Evolutionary conservation across 1,284 basidiomycete species (phyloP).

Genomic region (Meira miltonrushii): DNA sequence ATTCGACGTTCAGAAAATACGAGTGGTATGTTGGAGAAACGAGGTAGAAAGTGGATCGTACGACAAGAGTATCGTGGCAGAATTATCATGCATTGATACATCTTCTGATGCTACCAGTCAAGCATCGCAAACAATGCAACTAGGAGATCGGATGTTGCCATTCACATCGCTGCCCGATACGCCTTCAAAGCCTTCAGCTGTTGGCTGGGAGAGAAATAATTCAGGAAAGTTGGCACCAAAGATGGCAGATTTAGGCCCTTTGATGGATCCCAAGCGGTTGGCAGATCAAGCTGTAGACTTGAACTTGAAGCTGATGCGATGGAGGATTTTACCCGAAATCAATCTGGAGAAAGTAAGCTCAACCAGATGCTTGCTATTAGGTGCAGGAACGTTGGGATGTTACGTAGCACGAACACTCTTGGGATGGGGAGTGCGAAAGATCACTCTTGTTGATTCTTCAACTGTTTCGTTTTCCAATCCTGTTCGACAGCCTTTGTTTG

Average conservation of each 20-base stretch:
- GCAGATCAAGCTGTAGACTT: slow-evolving; percentile 94
- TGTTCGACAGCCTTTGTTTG: slow-evolving; percentile 90
- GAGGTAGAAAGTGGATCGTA: slow-evolving; percentile 8
- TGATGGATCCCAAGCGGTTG: slow-evolving; percentile 87
- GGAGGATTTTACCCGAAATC: slow-evolving; percentile 85
- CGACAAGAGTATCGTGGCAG: slow-evolving; percentile 4
- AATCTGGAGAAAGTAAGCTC: slow-evolving; percentile 78
- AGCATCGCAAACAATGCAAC: not conserved
- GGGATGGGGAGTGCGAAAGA: slow-evolving; percentile 82
- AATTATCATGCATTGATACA: not conserved
- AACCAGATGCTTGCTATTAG: slow-evolving; percentile 78
- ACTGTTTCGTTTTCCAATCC: slow-evolving; percentile 94
- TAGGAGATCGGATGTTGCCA: slow-evolving; percentile 10
- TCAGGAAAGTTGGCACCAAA: slow-evolving; percentile 78
- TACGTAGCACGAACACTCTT: slow-evolving; percentile 86
- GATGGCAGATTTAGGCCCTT: slow-evolving; percentile 83
- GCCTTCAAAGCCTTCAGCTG: slow-evolving; percentile 59
- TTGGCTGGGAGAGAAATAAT: slow-evolving; percentile 92
- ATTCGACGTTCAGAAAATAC: slow-evolving; percentile 54
- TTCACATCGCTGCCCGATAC: slow-evolving; percentile 17
- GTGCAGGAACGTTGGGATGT: slow-evolving; percentile 92
- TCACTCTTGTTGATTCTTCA: slow-evolving; percentile 85
- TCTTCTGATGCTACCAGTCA: not conserved
- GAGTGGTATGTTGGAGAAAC: slow-evolving; percentile 55
- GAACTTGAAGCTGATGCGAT: slow-evolving; percentile 95